Base-by-base conservation (phyloP, 495 filamentous ascomycete species). In the Astrocystis sublimbata region DNA sequence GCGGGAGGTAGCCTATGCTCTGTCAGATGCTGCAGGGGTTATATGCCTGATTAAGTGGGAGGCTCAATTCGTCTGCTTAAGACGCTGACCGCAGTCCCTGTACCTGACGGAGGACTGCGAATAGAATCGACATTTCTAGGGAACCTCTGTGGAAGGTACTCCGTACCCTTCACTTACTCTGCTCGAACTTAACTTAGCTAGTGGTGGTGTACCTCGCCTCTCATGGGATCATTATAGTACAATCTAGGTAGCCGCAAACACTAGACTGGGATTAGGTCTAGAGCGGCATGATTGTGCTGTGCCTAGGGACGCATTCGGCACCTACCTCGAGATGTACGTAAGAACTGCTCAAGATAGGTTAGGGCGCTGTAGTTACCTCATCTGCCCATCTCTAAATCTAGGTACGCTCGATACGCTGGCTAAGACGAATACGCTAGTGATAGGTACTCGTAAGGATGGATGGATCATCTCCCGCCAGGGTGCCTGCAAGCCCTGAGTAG, bases 401-500 rank as follows among this genome's bases (percentile, higher is more conserved):
- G 47, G 47, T n/a, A 51, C 10, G 47, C 47, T 19, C 17, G 47
- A 30, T n/a, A 51, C 10, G 47, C 47, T 35, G 47, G 47, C 9
- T 15, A 13, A 35, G 49, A n/a, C n/a, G n/a, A 49, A 15, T 17
- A 30, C 46, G 24, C 46, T 30, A 26, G 6, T n/a, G 26, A 30
- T 23, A 36, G 49, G 33, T 13, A 13, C 33, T 36, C 33, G 33
- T 36, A 36, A 6, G 33, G 21, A 46, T 4, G 42, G 6, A 23
- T 7, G 43, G 52, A 56, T 56, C 53, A 38, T 30, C 53, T 41
- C 53, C 51, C 53, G 53, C 53, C 24, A 45, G 7, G 26, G 38
- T 46, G 42, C 42, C 6, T n/a, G n/a, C n/a, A 6, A 24, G 23
- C 52, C 38, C 38, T 43, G 53, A n/a, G n/a, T 10, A 33, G 23